Conservation (phyloP, 176 grass and related monocot species). For the Avena eriantha region DNA sequence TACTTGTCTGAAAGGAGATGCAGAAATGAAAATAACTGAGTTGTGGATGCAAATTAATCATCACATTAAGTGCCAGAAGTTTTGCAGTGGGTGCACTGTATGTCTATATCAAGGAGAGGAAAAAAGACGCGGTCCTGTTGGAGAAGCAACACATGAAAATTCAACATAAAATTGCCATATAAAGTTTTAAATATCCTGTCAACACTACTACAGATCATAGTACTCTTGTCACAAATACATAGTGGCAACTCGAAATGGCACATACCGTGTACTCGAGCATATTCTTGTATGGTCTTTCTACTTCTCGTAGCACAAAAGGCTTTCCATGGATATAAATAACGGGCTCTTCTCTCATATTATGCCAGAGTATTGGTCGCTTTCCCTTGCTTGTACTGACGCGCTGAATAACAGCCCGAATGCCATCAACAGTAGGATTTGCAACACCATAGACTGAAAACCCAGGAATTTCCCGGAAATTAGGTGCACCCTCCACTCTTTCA, state of each 20-base stretch:
- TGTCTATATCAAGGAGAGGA: conserved; percentile 10
- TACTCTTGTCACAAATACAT: conserved; percentile 28
- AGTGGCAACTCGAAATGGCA: conserved; percentile 37
- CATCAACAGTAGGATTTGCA: conserved; percentile 94
- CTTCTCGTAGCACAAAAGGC: conserved; percentile 97
- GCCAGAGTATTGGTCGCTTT: conserved; percentile 85
- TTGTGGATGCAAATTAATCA: conserved; percentile 17
- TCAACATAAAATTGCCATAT: neutral
- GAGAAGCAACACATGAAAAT: neutral
- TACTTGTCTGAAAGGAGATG: neutral
- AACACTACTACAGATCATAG: conserved; percentile 30
- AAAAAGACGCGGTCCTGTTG: neutral
- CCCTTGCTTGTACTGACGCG: conserved; percentile 82
- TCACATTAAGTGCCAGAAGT: conserved; percentile 4
- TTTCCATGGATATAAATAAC: conserved; percentile 99
- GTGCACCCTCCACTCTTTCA: conserved; percentile 94
- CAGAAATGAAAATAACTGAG: conserved; percentile 35
- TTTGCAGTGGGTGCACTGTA: neutral
- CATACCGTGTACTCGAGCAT: conserved; percentile 97
- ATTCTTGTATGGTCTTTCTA: conserved; percentile 97
- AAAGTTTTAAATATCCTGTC: conserved; percentile 23
- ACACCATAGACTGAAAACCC: conserved; percentile 97
- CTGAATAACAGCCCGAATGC: conserved; percentile 85
- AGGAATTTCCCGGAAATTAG: conserved; percentile 94
- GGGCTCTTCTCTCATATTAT: conserved; percentile 99